Evolutionary conservation across 23 red algal species (phyloP).

Genomic region (Gracilariopsis chorda): DNA sequence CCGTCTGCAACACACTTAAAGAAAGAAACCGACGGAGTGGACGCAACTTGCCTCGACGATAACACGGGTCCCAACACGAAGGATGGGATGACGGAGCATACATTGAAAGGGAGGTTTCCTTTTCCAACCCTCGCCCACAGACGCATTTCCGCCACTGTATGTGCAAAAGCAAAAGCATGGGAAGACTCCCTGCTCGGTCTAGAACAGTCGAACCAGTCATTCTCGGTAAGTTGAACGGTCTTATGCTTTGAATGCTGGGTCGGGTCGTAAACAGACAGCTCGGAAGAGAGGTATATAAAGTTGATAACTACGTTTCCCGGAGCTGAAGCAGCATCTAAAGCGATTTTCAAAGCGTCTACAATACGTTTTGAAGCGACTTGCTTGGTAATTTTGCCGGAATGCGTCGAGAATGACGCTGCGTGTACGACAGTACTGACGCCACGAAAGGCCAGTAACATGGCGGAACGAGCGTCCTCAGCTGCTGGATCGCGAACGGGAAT

Average conservation of each 20-base stretch:
- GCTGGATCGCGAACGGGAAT: constrained; percentile 57
- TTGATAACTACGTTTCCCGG: constrained; percentile 60
- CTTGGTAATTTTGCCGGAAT: constrained; percentile 26
- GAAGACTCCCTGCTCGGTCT: background rate
- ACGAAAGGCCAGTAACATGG: constrained; percentile 51
- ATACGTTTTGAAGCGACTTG: constrained; percentile 38
- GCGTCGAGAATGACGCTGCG: constrained; percentile 54
- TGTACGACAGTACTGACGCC: constrained; percentile 50
- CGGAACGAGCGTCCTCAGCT: constrained; percentile 51
- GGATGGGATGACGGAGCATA: constrained; percentile 63
- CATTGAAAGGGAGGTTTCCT: constrained; percentile 57
- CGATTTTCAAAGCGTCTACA: constrained; percentile 55
- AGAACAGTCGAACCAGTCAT: constrained; percentile 63
- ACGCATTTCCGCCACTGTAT: constrained; percentile 50
- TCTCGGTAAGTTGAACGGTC: constrained; percentile 28
- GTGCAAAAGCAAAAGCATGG: constrained; percentile 54
- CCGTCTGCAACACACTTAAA: constrained; percentile 33
- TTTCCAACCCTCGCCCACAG: constrained; percentile 49
- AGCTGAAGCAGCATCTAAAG: constrained; percentile 46
- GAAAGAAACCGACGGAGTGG: constrained; percentile 32
- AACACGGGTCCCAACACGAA: constrained; percentile 43
- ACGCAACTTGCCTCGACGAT: background rate
- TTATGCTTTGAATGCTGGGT: constrained; percentile 19
- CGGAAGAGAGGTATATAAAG: constrained; percentile 64
- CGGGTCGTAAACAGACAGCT: constrained; percentile 48